Percentiles rank a stretch among this genome's conserved stretches.
These are phyloP conservation scores for Pseudogymnoascus sp. DNA, from an alignment of 2,329 filamentous ascomycete species.

Conservation along the genomic window DNA sequence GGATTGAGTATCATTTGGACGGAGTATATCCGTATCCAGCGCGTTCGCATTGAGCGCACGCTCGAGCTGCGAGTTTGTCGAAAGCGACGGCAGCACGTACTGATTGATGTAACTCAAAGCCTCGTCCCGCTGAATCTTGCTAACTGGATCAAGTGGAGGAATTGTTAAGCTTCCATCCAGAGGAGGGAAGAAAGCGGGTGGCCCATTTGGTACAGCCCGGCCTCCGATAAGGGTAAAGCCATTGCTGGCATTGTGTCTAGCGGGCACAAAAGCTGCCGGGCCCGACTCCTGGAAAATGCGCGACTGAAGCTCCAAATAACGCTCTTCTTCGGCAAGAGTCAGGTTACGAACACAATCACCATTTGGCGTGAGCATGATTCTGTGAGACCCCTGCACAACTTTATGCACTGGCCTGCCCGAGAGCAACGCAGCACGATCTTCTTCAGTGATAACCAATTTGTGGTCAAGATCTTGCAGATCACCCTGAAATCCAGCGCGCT, in stretches of 20 bases:
- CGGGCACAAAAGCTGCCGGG: conserved; percentile 49
- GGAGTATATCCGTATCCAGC: conserved; percentile 24
- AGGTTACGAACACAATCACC: conserved; percentile 71
- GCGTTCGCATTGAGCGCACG: conserved; percentile 29
- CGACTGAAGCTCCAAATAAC: conserved; percentile 62
- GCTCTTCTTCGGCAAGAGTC: conserved; percentile 58
- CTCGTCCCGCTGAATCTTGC: conserved; percentile 59
- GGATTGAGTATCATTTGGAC: conserved; percentile 20
- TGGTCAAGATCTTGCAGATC: conserved; percentile 21
- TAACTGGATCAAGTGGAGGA: conserved; percentile 49
- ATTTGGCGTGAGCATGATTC: conserved; percentile 66
- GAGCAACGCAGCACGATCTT: conserved; percentile 49
- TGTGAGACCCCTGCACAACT: conserved; percentile 51
- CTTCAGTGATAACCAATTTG: conserved; percentile 43
- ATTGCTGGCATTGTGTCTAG: conserved; percentile 46
- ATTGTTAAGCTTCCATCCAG: conserved; percentile 26
- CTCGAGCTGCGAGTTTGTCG: conserved; percentile 29
- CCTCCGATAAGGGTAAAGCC: conserved; percentile 58
- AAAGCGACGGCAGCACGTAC: conserved; percentile 49
- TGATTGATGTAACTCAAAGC: conserved; percentile 63
- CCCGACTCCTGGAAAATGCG: conserved; percentile 44
- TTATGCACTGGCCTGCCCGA: conserved; percentile 53
- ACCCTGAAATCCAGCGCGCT: conserved; percentile 28
- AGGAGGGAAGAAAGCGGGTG: conserved; percentile 53
- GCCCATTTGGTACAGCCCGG: conserved; percentile 56